Evolutionary conservation across 164 flowering plant species (phyloP).

Genomic region (Warburgia ugandensis): DNA sequence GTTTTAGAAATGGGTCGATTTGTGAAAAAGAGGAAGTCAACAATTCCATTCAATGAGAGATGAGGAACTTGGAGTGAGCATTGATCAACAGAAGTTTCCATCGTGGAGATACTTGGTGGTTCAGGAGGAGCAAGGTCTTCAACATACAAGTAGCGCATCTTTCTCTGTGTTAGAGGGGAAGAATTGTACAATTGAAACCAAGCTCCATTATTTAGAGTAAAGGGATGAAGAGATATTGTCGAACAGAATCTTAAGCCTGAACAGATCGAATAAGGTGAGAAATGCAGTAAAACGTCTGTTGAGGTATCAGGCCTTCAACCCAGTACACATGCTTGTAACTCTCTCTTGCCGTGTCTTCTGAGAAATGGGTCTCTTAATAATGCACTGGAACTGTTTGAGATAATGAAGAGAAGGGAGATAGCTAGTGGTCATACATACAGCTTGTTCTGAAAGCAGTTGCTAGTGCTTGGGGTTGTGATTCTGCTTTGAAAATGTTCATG

Average conservation of each 20-base stretch:
- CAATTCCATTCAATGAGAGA: constrained; percentile 5
- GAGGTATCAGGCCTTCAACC: constrained; percentile 46
- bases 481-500: constrained; percentile 51
- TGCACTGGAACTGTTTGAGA: constrained; percentile 49
- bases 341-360: constrained; percentile 69
- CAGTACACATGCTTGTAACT: constrained; percentile 63
- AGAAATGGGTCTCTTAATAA: constrained; percentile 43
- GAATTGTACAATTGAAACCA: constrained; percentile 10
- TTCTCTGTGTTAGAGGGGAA: constrained; percentile 2
- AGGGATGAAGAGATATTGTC: constrained; percentile 58
- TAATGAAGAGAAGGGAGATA: constrained; percentile 40
- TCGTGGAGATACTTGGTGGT: constrained; percentile 13
- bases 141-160: constrained; percentile 3
- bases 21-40: constrained; percentile 17
- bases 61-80: constrained; percentile 9
- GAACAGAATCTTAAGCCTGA: constrained; percentile 56
- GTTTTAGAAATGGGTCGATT: constrained; percentile 20
- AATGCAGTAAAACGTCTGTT: constrained; percentile 77
- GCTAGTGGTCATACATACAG: constrained; percentile 67
- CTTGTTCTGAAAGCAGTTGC: constrained; percentile 73
- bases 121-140: constrained; percentile 9
- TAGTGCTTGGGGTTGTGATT: constrained; percentile 33
- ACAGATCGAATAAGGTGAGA: constrained; percentile 56
- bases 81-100: constrained; percentile 15
- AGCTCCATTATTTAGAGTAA: constrained; percentile 64